A percentile compares a stretch with the other conserved stretches of the same genome.
Conservation (phyloP, 306 rosid species). For the Cicer yamashitae region DNA sequence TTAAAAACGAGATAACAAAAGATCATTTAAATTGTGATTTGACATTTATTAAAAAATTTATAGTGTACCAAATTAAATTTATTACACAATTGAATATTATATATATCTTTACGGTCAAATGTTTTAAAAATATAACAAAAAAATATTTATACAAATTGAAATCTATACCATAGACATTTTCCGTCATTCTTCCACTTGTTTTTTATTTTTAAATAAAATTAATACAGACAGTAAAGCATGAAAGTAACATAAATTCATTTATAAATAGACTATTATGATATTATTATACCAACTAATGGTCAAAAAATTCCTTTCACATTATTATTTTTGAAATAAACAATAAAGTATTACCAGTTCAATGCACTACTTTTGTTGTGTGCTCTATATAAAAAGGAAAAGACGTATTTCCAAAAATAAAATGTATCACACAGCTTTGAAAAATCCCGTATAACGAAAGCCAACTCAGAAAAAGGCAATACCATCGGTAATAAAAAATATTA, state of each 20-base stretch:
- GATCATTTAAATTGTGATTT: too few species aligned
- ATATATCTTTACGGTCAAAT: too few species aligned
- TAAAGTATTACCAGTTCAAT: neutral
- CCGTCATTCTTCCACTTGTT: neutral
- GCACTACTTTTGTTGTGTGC: neutral
- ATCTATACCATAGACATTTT: neutral
- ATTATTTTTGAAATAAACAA: neutral
- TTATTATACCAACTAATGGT: neutral
- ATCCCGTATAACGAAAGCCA: neutral
- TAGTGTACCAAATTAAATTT: too few species aligned
- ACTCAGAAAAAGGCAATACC: neutral
- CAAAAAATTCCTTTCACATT: neutral
- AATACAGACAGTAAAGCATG: neutral
- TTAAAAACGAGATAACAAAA: too few species aligned
- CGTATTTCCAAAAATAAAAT: neutral
- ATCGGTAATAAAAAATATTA: neutral
- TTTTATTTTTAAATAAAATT: neutral
- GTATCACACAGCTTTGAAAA: neutral
- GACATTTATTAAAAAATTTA: too few species aligned
- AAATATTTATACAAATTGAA: too few species aligned
- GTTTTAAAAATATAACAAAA: too few species aligned
- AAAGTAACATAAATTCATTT: neutral
- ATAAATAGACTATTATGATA: neutral
- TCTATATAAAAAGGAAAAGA: neutral
- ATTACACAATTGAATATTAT: too few species aligned